Base-by-base conservation (phyloP, 768 basidiomycete genomes). In the Gyrodon lividus region DNA sequence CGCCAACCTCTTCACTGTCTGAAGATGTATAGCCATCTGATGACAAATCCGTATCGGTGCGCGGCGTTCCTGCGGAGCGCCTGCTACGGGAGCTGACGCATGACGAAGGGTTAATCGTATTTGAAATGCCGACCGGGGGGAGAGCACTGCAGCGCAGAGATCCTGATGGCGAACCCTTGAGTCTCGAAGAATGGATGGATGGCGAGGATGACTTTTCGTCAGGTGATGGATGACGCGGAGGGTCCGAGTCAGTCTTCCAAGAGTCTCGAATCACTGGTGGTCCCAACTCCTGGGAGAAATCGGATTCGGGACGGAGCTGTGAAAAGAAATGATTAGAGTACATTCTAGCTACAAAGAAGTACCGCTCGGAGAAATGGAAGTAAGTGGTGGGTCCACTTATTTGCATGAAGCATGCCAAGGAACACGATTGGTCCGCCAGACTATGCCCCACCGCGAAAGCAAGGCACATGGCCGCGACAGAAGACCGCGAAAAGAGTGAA, bases 211-310 rank as follows among this genome's bases (percentile, higher is more conserved):
- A 63, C 33, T 61, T 64, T 56, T 61, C 62, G 38, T 59, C 55
- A 41, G 60, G 52, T 6, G 53, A 59, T 7, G 30, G 23, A n/a
- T 6, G 50, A 24, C 12, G 38, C 24, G 43, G 34, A 10, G 28
- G 46, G 14, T 70, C 67, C 43, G 49, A 19, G 49, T 69, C 69
- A 12, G 43, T 51, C 58, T 67, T 86, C 87, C 87, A 89, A 5
- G 84, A 86, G 56, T 77, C 84, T 33, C 85, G 80, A 41, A 79
- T 31, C 8, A 89, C 69, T 2, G 78, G 78, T 6, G 83, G 80
- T 0, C 87, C 87, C 42, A 89, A 72, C 55, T 85, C 80, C 19
- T 75, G 67, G 30, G 80, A 76, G 62, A 86, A 84, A 62, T 87
- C 83, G 40, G 69, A 63, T 54, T 80, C 78, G 26, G 87, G 87